Conservation (phyloP, 768 basidiomycete species). For the Leccinellum rugosiceps region DNA sequence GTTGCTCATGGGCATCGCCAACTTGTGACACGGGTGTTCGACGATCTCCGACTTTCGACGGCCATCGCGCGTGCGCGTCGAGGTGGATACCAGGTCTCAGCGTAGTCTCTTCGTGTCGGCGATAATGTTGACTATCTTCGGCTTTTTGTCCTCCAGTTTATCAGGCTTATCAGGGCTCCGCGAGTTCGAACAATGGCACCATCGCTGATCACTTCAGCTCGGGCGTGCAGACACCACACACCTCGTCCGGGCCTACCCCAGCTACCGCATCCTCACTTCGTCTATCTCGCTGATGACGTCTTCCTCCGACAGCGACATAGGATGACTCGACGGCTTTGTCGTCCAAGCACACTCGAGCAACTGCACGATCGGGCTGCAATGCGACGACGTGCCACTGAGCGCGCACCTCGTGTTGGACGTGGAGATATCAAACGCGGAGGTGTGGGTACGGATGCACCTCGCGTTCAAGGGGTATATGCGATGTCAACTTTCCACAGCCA, state of each 20-base stretch:
- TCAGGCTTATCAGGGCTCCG: slow-evolving; percentile 19
- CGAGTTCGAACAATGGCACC: slow-evolving; percentile 31
- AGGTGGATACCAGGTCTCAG: slow-evolving; percentile 20
- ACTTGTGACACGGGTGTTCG: too few species aligned
- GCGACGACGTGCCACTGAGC: slow-evolving; percentile 29
- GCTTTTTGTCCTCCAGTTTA: slow-evolving; percentile 22
- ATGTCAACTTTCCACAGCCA: too few species aligned
- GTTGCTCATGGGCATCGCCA: too few species aligned
- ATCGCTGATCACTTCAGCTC: slow-evolving; percentile 37
- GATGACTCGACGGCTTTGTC: slow-evolving; percentile 24
- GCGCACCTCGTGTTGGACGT: slow-evolving; percentile 23
- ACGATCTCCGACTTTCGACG: slow-evolving; percentile 14
- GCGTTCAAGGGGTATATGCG: slow-evolving; percentile 41
- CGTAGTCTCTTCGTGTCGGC: neutral
- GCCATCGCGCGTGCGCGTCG: slow-evolving; percentile 27
- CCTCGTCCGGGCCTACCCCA: slow-evolving; percentile 34
- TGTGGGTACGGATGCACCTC: slow-evolving; percentile 27
- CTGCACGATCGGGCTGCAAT: slow-evolving; percentile 24
- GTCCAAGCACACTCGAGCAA: slow-evolving; percentile 36
- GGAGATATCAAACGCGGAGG: slow-evolving; percentile 33
- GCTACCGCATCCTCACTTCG: slow-evolving; percentile 21
- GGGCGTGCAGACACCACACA: slow-evolving; percentile 25
- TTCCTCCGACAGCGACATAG: slow-evolving; percentile 6
- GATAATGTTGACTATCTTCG: neutral
- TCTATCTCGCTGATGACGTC: slow-evolving; percentile 23